Evolutionary conservation across 2,329 filamentous ascomycete species (phyloP).

Genomic region (Talaromyces atroroseus): DNA sequence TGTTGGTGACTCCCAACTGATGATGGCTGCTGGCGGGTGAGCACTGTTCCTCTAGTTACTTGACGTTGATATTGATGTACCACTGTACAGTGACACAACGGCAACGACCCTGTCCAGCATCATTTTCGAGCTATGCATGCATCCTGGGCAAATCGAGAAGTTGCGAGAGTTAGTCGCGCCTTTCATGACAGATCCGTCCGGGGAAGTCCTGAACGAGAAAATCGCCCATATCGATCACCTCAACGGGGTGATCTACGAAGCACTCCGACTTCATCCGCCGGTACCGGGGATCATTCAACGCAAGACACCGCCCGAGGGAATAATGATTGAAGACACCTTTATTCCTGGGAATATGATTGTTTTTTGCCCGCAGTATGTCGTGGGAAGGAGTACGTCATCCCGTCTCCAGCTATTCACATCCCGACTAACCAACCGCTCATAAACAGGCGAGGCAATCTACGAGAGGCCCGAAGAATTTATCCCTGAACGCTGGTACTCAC

Average conservation of each 20-base stretch:
- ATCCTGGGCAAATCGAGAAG: slow-evolving; percentile 23
- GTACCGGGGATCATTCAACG: slow-evolving; percentile 37
- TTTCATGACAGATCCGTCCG: slow-evolving; percentile 15
- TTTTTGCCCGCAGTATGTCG: slow-evolving; percentile 19
- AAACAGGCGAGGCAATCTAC: slow-evolving; percentile 24
- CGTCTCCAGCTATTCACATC: not conserved
- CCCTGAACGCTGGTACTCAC: slow-evolving; percentile 33
- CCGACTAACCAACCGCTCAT: not conserved
- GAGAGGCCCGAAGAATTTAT: slow-evolving; percentile 24
- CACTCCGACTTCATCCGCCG: slow-evolving; percentile 39
- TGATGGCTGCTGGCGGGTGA: slow-evolving; percentile 25
- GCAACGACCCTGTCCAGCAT: slow-evolving; percentile 35
- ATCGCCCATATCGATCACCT: slow-evolving; percentile 23
- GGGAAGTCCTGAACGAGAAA: slow-evolving; percentile 13
- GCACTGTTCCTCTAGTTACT: slow-evolving; percentile 1
- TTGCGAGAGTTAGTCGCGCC: slow-evolving; percentile 30
- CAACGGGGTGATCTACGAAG: slow-evolving; percentile 41
- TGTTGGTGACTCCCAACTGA: slow-evolving; percentile 24
- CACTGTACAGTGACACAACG: slow-evolving; percentile 35
- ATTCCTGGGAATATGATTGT: slow-evolving; percentile 25
- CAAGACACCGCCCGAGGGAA: slow-evolving; percentile 33
- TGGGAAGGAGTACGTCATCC: slow-evolving; percentile 21
- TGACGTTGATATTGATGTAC: not conserved
- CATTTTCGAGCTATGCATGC: slow-evolving; percentile 35
- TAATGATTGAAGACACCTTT: slow-evolving; percentile 28